phyloP scores from a whole-genome alignment of 2,329 filamentous ascomycete genomes.

The Cordyceps tenuipes region DNA sequence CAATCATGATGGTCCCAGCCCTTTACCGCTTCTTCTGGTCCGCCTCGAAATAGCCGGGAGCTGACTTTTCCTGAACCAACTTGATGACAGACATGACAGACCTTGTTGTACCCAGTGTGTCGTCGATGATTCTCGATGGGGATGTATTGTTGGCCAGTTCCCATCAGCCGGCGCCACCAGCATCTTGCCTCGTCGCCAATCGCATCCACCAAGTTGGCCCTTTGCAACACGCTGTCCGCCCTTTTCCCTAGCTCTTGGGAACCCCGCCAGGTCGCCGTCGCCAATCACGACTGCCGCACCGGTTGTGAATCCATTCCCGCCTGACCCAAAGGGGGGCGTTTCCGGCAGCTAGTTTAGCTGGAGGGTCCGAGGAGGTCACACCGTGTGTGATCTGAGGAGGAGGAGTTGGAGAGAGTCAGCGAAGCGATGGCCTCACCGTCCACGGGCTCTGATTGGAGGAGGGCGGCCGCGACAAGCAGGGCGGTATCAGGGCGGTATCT shows the following conservation, averaged over 20 bases:
- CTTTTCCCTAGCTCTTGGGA: neutral
- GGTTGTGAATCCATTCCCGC: neutral
- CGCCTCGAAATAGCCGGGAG: neutral
- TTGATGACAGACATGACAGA: no score
- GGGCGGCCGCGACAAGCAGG: neutral
- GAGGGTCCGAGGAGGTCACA: neutral
- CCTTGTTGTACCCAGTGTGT: neutral
- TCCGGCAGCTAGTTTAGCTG: neutral
- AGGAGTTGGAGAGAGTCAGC: neutral
- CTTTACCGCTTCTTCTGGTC: conserved; percentile 3
- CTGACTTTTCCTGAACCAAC: no score
- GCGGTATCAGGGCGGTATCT: neutral
- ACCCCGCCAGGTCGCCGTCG: neutral
- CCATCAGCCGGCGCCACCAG: neutral
- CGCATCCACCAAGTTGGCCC: neutral
- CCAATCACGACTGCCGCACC: neutral
- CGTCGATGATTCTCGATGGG: neutral
- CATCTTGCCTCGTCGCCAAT: neutral
- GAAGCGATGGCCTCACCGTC: neutral
- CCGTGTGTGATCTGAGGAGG: no score
- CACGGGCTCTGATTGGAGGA: neutral
- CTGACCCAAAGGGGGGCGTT: neutral
- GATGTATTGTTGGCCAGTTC: neutral
- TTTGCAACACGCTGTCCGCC: neutral
- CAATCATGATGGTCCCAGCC: neutral